Evolutionary conservation across 371 early-diverging fungal genomes (phyloP), one percentile per base, ranked within the genome.

Genomic region (Mortierella sp.): DNA sequence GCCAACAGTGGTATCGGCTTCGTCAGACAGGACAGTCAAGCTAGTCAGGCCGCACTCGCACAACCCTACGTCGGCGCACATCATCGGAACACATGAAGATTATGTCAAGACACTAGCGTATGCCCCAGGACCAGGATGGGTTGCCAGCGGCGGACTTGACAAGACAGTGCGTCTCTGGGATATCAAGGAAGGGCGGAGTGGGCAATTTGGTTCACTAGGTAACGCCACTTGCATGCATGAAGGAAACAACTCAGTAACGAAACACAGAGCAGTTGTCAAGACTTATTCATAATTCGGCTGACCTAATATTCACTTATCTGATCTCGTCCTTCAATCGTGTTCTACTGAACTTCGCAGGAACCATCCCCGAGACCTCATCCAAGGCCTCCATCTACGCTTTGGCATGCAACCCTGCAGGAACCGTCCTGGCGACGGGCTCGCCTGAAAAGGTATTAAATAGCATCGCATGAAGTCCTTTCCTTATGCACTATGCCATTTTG

Each of bases 121-220:
- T 87, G 94, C 95, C 9, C 87, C 89, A 14, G 88, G 91, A 11
- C 90, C 92, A n/a, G 92, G 92, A 31, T 96, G 95, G 95, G 93
- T 98, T 6, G 97, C 97, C 4, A 97, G 96, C 73, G 99, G 96
- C 47, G 99, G 99, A n/a, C 90, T 98, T 21, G 99, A 99, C 88
- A 93, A 95, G 77, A 91, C 91, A 65, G 96, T 98, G 63, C 90
- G 92, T 63, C 88, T 98, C 44, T 99, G 99, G 99, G 98, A 98
- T 88, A 88, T 98, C 55, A 88, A 86, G 52, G 92, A 94, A 82
- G 88, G 89, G 38, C 88, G 94, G 34, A 81, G 80, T 24, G 74
- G 82, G 16, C 82, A 86, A 50, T 86, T 76, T 58, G 65, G 47
- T 16, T 75, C 84, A 13, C 72, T 83, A 42, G 83, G 83, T 87